Evolutionary conservation across 2,329 filamentous ascomycete species (phyloP).

Genomic region (Monosporascus cannonballus): DNA sequence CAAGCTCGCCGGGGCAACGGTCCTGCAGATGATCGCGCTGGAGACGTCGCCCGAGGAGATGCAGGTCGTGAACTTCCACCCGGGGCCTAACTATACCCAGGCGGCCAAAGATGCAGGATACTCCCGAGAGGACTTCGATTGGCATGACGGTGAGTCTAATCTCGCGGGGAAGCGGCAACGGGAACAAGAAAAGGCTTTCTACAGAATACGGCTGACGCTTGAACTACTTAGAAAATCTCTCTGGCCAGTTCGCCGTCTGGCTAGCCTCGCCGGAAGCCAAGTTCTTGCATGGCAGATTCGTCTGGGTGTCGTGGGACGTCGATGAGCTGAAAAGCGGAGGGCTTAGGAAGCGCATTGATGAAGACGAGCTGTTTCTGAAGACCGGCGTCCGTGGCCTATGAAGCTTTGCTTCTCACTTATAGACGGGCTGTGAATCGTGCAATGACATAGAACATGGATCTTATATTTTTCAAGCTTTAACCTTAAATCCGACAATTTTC

Average conservation of each 20-base stretch:
- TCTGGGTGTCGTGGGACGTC: conserved; percentile 35
- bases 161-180: background rate
- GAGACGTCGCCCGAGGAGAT: conserved; percentile 26
- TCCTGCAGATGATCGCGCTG: conserved; percentile 33
- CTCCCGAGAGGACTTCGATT: conserved; percentile 15
- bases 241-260: conserved; percentile 33
- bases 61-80: conserved; percentile 35
- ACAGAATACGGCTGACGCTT: no score
- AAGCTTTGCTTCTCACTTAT: no score
- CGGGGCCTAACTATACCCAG: conserved; percentile 31
- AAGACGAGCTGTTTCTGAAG: conserved; percentile 15
- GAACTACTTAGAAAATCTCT: conserved; percentile 17
- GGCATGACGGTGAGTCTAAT: conserved; percentile 22
- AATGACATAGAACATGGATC: no score
- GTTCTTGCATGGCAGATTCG: conserved; percentile 31
- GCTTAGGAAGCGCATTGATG: conserved; percentile 18
- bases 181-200: no score
- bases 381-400: conserved; percentile 13
- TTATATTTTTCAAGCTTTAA: no score
- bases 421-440: no score
- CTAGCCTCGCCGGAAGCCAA: conserved; percentile 29
- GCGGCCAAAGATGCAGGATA: conserved; percentile 15
- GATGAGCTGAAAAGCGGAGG: conserved; percentile 29
- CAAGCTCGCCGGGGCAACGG: conserved; percentile 30
- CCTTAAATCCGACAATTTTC: no score